These are phyloP conservation scores for Balamuthia mandrillaris DNA, from an alignment of 208 protist genomes.

Conservation along the genomic window DNA sequence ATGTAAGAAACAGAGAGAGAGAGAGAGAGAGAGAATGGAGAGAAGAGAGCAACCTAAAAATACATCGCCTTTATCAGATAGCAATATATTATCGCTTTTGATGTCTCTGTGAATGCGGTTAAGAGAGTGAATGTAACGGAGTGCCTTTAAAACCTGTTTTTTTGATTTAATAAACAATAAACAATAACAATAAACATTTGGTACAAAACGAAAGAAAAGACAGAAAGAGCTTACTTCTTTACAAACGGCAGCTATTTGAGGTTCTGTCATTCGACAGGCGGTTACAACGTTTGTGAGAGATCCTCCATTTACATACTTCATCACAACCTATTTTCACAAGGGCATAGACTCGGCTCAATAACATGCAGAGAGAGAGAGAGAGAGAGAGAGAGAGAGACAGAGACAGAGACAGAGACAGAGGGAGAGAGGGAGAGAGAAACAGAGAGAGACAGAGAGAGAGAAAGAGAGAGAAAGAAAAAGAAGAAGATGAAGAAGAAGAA, in stretches of 20 bases:
- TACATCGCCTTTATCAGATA: neutral
- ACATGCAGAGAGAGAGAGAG: neutral
- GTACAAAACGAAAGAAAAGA: neutral
- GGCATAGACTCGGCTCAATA: too few species aligned
- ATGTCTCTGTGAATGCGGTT: conserved; percentile 19
- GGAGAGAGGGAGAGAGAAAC: neutral
- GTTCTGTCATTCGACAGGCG: conserved; percentile 22
- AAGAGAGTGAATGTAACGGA: neutral
- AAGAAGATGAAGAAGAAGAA: neutral
- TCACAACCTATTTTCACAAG: too few species aligned
- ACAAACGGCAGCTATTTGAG: conserved; percentile 27
- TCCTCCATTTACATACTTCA: conserved; percentile 25
- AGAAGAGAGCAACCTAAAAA: neutral
- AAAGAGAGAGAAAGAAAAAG: neutral
- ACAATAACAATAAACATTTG: neutral
- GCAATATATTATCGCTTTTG: conserved; percentile 32
- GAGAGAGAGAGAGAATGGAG: neutral
- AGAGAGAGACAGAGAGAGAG: neutral
- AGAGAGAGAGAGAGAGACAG: neutral
- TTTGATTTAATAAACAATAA: neutral
- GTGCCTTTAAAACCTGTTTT: neutral
- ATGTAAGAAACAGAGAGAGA: neutral
- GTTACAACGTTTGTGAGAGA: conserved; percentile 17
- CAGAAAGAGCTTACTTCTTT: conserved; percentile 1
- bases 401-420: neutral